These are phyloP conservation scores for Dothistroma pini DNA, from an alignment of 2,329 filamentous ascomycete genomes.

Conservation along the genomic window DNA sequence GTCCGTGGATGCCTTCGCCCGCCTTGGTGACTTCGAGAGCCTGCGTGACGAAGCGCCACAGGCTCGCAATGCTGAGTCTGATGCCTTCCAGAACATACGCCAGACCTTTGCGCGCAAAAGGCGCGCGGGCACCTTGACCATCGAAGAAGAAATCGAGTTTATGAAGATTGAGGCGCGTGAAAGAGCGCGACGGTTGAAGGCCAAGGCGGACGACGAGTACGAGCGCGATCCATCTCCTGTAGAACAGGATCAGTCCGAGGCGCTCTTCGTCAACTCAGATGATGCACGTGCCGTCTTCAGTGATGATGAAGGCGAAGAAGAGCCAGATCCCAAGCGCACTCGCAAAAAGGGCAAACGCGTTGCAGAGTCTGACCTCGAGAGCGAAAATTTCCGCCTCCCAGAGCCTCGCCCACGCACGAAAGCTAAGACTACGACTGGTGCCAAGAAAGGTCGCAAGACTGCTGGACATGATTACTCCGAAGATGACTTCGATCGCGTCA, in stretches of 20 bases:
- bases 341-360: background rate
- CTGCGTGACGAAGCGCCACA: background rate
- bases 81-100: constrained; percentile 10
- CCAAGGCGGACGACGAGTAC: constrained; percentile 18
- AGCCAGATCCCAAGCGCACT: background rate
- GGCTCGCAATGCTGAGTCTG: background rate
- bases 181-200: constrained; percentile 16
- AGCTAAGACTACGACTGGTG: background rate
- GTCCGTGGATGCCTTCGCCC: background rate
- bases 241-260: constrained; percentile 10
- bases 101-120: constrained; percentile 13
- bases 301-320: background rate
- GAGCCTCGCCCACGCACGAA: background rate
- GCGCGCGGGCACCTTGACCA: constrained; percentile 8
- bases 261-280: constrained; percentile 11
- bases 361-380: background rate
- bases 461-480: background rate
- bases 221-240: constrained; percentile 14
- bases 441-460: constrained; percentile 4
- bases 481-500: background rate
- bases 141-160: constrained; percentile 25
- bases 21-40: background rate
- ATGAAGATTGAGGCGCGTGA: constrained; percentile 21
- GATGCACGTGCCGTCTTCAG: background rate
- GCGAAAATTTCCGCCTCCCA: background rate